These are phyloP conservation scores for Boletellus ananas DNA, from an alignment of 768 basidiomycete genomes.

Conservation along the genomic window DNA sequence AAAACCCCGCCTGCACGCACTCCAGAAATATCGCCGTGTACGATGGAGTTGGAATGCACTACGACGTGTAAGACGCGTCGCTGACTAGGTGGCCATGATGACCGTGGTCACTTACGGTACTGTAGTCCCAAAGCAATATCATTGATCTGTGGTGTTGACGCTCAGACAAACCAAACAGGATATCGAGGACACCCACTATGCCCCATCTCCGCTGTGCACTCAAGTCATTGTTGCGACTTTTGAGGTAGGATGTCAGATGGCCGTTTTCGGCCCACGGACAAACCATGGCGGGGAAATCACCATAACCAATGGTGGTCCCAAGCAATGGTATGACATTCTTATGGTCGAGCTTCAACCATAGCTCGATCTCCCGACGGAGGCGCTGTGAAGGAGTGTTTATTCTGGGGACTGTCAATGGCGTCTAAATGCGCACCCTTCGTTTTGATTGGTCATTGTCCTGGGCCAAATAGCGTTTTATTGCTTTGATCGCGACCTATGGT, in stretches of 20 bases:
- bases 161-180: background rate
- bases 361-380: conserved; percentile 27
- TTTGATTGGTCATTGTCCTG: conserved; percentile 13
- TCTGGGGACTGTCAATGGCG: background rate
- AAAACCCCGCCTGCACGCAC: conserved; percentile 3
- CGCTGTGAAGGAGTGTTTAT: conserved; percentile 7
- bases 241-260: conserved; percentile 22
- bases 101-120: conserved; percentile 16
- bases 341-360: conserved; percentile 31
- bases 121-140: conserved; percentile 27
- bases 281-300: conserved; percentile 31
- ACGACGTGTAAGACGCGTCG: background rate
- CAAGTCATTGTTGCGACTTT: conserved; percentile 10
- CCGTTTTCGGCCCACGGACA: conserved; percentile 34
- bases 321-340: conserved; percentile 29
- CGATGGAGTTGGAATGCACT: conserved; percentile 21
- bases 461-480: conserved; percentile 18
- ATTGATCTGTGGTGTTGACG: conserved; percentile 13
- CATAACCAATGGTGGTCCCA: conserved; percentile 26
- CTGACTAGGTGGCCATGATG: background rate
- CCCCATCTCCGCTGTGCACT: conserved; percentile 8
- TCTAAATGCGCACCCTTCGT: conserved; percentile 6
- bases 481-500: conserved; percentile 24
- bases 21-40: conserved; percentile 31
- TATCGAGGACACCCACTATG: conserved; percentile 9